A percentile compares a stretch with the other conserved stretches of the same genome.
Evolutionary conservation across 768 basidiomycete species (phyloP).

Genomic region (Trametes cubensis): DNA sequence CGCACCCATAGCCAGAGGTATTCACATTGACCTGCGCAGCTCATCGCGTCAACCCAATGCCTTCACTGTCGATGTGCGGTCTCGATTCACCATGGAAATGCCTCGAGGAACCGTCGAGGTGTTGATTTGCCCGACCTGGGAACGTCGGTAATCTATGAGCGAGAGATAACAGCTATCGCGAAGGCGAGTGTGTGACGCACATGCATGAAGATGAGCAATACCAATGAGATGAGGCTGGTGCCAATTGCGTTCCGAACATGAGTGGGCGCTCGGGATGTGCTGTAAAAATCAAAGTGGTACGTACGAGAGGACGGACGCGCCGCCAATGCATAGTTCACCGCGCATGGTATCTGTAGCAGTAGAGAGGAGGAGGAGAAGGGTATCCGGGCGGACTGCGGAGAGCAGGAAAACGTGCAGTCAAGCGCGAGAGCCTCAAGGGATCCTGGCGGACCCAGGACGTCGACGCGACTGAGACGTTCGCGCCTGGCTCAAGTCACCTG

Average conservation of each 20-base stretch:
- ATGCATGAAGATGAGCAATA: conserved; percentile 79
- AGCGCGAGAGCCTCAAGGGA: conserved; percentile 23
- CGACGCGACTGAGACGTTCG: conserved; percentile 1
- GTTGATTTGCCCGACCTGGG: conserved; percentile 81
- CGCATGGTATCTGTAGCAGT: conserved; percentile 46
- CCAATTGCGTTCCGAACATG: conserved; percentile 10
- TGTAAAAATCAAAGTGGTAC: conserved; percentile 31
- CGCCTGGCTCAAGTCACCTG: conserved; percentile 11
- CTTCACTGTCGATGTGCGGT: conserved; percentile 16
- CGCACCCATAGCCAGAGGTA: conserved; percentile 71
- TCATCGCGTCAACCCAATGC: conserved; percentile 30
- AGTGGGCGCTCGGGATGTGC: neutral
- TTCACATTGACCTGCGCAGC: conserved; percentile 62
- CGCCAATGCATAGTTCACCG: conserved; percentile 76
- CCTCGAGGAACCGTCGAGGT: conserved; percentile 70
- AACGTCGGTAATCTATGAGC: conserved; percentile 13
- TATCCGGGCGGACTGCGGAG: conserved; percentile 20
- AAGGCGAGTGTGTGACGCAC: conserved; percentile 45
- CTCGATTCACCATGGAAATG: conserved; percentile 66
- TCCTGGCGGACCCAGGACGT: conserved; percentile 17
- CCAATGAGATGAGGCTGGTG: conserved; percentile 50
- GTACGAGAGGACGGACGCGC: conserved; percentile 74
- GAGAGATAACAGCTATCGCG: conserved; percentile 15
- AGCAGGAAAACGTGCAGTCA: conserved; percentile 15
- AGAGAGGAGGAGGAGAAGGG: conserved; percentile 20